phyloP scores from a whole-genome alignment of 2,329 filamentous ascomycete genomes.

The Cladobotryum protrusum region DNA sequence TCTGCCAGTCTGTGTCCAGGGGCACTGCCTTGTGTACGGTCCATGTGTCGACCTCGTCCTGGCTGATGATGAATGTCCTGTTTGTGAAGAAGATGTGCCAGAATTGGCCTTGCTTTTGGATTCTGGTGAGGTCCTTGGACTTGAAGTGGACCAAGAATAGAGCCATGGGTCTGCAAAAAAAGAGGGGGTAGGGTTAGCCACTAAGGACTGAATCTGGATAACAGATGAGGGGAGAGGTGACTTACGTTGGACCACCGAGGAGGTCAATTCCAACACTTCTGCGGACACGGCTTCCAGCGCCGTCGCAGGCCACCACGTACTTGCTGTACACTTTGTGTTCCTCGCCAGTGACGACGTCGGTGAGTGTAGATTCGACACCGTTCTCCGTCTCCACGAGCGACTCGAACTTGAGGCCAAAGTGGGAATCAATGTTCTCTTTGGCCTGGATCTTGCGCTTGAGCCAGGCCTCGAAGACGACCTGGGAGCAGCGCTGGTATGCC shows the following conservation, averaged over 20 bases:
- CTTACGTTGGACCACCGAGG: neutral
- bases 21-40: too few species aligned
- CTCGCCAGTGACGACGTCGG: conserved; percentile 1
- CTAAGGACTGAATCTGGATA: too few species aligned
- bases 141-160: too few species aligned
- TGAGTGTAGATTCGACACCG: conserved; percentile 3
- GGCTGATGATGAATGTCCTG: too few species aligned
- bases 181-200: too few species aligned
- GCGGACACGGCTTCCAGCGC: conserved; percentile 5
- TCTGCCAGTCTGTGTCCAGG: neutral
- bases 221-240: too few species aligned
- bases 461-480: conserved; percentile 3
- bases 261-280: neutral
- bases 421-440: neutral
- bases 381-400: conserved; percentile 1
- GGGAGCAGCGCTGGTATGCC: conserved; percentile 5
- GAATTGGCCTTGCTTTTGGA: too few species aligned
- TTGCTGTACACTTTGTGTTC: conserved; percentile 2
- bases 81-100: too few species aligned
- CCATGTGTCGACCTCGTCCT: too few species aligned
- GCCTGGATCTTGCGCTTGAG: conserved; percentile 4
- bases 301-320: conserved; percentile 5
- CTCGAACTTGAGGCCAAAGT: conserved; percentile 5
- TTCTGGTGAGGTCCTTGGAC: too few species aligned
- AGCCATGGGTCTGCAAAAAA: too few species aligned